Evolutionary conservation across 805 yeast genomes (phyloP).

Genomic region (Debaryomyces hansenii): DNA sequence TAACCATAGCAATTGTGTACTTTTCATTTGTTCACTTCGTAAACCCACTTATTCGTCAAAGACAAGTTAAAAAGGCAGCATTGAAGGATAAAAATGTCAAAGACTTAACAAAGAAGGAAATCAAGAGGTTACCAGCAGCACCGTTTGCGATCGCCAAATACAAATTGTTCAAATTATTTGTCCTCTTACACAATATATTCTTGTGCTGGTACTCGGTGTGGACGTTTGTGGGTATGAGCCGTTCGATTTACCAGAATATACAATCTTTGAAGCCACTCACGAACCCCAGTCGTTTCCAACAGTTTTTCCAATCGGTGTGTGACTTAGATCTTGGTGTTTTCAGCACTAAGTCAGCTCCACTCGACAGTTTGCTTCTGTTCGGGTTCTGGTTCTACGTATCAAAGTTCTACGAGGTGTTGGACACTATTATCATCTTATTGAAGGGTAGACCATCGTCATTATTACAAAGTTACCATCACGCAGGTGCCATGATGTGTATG

Average conservation of each 20-base stretch:
- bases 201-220: constrained; percentile 67
- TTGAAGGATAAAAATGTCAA: constrained; percentile 14
- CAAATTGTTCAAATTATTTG: constrained; percentile 50
- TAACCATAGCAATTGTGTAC: constrained; percentile 57
- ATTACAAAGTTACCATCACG: constrained; percentile 73
- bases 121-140: constrained; percentile 48
- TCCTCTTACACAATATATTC: constrained; percentile 58
- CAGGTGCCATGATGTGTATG: constrained; percentile 81
- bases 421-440: constrained; percentile 63
- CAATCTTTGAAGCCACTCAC: constrained; percentile 7
- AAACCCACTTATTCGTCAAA: constrained; percentile 47
- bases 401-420: constrained; percentile 70
- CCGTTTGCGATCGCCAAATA: constrained; percentile 52
- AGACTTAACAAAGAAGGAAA: constrained; percentile 16
- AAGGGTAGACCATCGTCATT: constrained; percentile 68
- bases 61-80: constrained; percentile 41
- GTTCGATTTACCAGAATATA: constrained; percentile 46
- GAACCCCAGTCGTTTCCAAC: constrained; percentile 27
- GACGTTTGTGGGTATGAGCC: constrained; percentile 68
- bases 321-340: constrained; percentile 61
- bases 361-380: constrained; percentile 48
- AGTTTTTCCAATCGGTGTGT: constrained; percentile 63
- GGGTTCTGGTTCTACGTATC: constrained; percentile 70
- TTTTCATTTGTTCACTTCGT: constrained; percentile 56
- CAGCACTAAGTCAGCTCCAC: constrained; percentile 19